phyloP scores from a whole-genome alignment of 2,329 filamentous ascomycete genomes.

The Hansfordia pulvinata region DNA sequence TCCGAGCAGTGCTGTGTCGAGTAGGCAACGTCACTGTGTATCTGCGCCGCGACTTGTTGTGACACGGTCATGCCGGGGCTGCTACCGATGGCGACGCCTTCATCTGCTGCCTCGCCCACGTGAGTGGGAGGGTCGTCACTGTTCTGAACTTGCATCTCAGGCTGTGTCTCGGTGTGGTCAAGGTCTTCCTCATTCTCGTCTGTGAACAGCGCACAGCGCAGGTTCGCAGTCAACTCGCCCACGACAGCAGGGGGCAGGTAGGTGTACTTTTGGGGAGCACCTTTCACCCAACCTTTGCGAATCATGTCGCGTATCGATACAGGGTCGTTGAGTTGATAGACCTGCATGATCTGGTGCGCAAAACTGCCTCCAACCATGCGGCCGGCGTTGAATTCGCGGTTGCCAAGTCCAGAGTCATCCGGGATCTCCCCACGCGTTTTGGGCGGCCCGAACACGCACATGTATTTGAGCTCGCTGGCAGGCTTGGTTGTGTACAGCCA shows the following conservation, averaged over 20 bases:
- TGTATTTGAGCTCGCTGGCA: conserved; percentile 37
- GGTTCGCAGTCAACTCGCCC: conserved; percentile 42
- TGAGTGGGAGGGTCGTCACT: no score
- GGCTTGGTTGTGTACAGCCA: conserved; percentile 45
- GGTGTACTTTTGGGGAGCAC: conserved; percentile 33
- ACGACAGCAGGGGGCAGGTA: conserved; percentile 44
- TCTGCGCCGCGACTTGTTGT: conserved; percentile 37
- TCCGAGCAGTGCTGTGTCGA: conserved; percentile 20
- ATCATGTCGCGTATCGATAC: conserved; percentile 36
- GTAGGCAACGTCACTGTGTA: conserved; percentile 29
- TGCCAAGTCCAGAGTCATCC: conserved; percentile 30
- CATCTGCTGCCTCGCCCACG: no score
- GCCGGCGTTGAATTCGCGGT: conserved; percentile 34
- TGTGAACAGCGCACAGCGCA: conserved; percentile 35
- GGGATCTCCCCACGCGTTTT: conserved; percentile 33
- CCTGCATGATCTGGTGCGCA: conserved; percentile 39
- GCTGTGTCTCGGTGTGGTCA: no score
- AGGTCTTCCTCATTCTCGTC: conserved; percentile 12
- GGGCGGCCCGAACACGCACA: conserved; percentile 37
- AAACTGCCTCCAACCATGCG: conserved; percentile 21
- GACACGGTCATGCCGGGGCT: conserved; percentile 23
- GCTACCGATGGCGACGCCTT: no score
- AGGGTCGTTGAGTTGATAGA: conserved; percentile 51
- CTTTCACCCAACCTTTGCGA: conserved; percentile 38
- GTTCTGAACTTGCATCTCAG: no score